Percentiles rank a stretch among this genome's conserved stretches.
phyloP scores from a whole-genome alignment of 2,329 filamentous ascomycete species.

The Coniosporium tulheliwenetii region DNA sequence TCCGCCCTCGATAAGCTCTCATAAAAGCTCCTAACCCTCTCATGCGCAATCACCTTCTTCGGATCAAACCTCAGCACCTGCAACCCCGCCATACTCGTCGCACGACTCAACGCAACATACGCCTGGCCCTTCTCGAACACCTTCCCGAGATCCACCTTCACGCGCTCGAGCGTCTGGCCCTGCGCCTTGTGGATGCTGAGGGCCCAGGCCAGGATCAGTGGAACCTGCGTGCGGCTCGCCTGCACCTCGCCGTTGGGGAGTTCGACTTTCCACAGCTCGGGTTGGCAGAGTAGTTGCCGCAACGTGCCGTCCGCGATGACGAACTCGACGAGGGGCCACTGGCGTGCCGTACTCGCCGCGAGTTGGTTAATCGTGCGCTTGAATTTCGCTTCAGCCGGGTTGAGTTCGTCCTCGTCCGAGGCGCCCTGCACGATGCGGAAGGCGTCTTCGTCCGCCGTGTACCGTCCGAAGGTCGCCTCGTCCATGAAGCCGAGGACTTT shows the following conservation, averaged over 20 bases:
- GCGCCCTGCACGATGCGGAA: slow-evolving; percentile 32
- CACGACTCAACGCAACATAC: slow-evolving; percentile 89
- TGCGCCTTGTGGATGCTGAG: slow-evolving; percentile 97
- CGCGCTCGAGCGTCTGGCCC: slow-evolving; percentile 81
- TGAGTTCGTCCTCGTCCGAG: slow-evolving; percentile 22
- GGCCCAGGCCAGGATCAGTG: slow-evolving; percentile 91
- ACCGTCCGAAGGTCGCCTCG: slow-evolving; percentile 43
- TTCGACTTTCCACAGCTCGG: slow-evolving; percentile 92
- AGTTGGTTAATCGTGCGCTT: slow-evolving; percentile 27
- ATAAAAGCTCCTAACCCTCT: slow-evolving; percentile 75
- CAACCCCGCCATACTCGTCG: slow-evolving; percentile 71
- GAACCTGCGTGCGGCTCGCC: slow-evolving; percentile 59
- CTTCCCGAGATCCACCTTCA: slow-evolving; percentile 82
- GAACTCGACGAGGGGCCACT: slow-evolving; percentile 79
- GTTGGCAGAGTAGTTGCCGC: slow-evolving; percentile 64
- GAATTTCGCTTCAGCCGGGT: slow-evolving; percentile 6
- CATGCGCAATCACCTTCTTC: slow-evolving; percentile 85
- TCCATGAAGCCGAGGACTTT: slow-evolving; percentile 72
- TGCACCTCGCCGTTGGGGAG: slow-evolving; percentile 90
- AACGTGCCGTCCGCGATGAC: slow-evolving; percentile 60
- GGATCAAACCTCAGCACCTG: slow-evolving; percentile 83
- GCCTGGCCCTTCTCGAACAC: slow-evolving; percentile 97
- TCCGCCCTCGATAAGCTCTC: slow-evolving; percentile 63
- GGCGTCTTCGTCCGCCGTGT: slow-evolving; percentile 40
- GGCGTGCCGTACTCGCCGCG: slow-evolving; percentile 33